Percentiles rank a stretch among this genome's conserved stretches.
These are phyloP conservation scores for Chlamydomonas incerta DNA, from an alignment of 139 green algal genomes.

Conservation along the genomic window DNA sequence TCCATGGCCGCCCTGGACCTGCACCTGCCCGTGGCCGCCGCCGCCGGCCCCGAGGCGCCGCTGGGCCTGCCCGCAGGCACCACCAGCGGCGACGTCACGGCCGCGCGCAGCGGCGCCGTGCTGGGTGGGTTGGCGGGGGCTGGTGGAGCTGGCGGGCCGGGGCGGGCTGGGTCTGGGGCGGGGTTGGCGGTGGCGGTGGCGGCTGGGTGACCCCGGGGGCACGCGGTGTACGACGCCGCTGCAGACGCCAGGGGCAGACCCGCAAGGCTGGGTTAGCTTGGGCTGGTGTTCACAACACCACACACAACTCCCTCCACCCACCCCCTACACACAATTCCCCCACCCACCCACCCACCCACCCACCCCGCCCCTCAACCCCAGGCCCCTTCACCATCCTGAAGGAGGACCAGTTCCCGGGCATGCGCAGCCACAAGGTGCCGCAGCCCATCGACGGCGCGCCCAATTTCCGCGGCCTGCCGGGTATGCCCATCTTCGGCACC, in stretches of 20 bases:
- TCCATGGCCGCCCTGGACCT: constrained; percentile 86
- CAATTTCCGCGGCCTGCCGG: constrained; percentile 81
- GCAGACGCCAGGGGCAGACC: too few species aligned
- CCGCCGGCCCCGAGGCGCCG: not conserved
- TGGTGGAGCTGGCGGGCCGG: not conserved
- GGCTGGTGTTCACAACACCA: too few species aligned
- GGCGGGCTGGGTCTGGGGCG: too few species aligned
- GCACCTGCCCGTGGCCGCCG: constrained; percentile 63
- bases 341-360: not conserved
- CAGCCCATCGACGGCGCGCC: constrained; percentile 75
- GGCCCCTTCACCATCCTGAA: constrained; percentile 89
- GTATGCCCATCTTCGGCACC: constrained; percentile 85
- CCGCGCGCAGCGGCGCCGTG: constrained; percentile 71
- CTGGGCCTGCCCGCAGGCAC: constrained; percentile 9
- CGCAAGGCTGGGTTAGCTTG: too few species aligned
- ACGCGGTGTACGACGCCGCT: too few species aligned
- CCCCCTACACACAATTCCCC: too few species aligned
- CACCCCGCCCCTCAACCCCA: not conserved
- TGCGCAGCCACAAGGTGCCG: constrained; percentile 50
- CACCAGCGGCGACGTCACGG: constrained; percentile 56
- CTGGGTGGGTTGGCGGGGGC: constrained; percentile 58
- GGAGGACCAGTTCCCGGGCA: constrained; percentile 89
- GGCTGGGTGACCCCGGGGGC: too few species aligned
- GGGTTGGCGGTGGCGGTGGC: too few species aligned
- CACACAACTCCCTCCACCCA: too few species aligned